Base-by-base conservation (phyloP, 1,139 yeast genomes). In the Debaryomyces psychrophilus region DNA sequence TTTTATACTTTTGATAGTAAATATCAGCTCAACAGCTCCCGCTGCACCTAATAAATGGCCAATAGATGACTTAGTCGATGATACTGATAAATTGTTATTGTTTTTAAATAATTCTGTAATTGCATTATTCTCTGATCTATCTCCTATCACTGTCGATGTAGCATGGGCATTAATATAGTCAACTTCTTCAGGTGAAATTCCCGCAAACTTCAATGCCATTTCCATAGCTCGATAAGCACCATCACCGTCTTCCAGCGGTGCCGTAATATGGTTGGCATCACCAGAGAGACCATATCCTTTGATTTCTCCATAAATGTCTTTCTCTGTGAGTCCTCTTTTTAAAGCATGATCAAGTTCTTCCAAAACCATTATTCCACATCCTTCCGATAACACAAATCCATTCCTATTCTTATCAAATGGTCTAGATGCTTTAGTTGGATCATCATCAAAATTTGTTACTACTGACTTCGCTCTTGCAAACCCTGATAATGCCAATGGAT, bases 1-100 rank as follows among this genome's bases (percentile, higher is more conserved):
- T 44, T 79, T 63, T 35, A 92, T 58, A 0, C 97, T 83, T 58
- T 83, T 62, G 2, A 90, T 68, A 0, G 97, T 84, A 62, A 89
- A 89, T 1, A 90, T 81, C 4, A 96, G 82, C 60, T 95, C 99
- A 4, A 93, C 90, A 0, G 97, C 85, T 2, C 99, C 99, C 0
- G 99, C 95, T 0, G 97, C 99, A 1, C 99, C 99, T 28, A 95
- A 71, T 31, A 93, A 71, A 65, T 95, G 99, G 1, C 99, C 99
- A 41, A 88, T 85, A 0, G 97, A 82, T 0, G 97, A 95, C 64
- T 95, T 95, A 12, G 90, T 88, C 2, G 97, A 87, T 1, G 95
- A 85, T 1, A 93, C 81, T 35, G 78, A 72, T 12, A 71, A 46
- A 4, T 65, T 58, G 0, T 65, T 59, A 17, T 62, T 58, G 2